Evolutionary conservation across 1,139 yeast genomes (phyloP).

Genomic region (Cylindricascospora bacillispora): DNA sequence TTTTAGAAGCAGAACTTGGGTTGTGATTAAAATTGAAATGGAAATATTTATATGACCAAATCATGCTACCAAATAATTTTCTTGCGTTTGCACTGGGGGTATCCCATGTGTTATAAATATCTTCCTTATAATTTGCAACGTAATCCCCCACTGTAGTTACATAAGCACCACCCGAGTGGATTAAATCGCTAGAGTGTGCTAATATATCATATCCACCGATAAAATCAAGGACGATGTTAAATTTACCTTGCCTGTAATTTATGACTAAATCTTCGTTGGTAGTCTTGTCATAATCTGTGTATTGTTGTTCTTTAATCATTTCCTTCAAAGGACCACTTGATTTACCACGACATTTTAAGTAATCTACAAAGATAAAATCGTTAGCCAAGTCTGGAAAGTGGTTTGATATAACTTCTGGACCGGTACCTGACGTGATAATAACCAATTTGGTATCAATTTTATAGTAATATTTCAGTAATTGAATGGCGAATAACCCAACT

Average conservation of each 20-base stretch:
- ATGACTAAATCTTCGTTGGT: conserved; percentile 18
- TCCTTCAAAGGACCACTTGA: conserved; percentile 18
- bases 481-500: conserved; percentile 53
- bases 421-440: conserved; percentile 30
- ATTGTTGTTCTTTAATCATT: conserved; percentile 18
- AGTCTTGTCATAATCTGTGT: conserved; percentile 20
- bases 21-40: conserved; percentile 27
- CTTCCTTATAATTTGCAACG: conserved; percentile 27
- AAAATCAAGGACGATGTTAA: conserved; percentile 36
- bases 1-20: conserved; percentile 15
- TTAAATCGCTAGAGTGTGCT: conserved; percentile 21
- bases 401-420: conserved; percentile 20
- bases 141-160: conserved; percentile 45
- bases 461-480: conserved; percentile 38
- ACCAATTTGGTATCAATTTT: conserved; percentile 34
- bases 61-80: conserved; percentile 22
- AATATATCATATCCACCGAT: conserved; percentile 35
- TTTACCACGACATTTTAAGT: conserved; percentile 20
- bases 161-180: conserved; percentile 35
- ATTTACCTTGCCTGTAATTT: conserved; percentile 26
- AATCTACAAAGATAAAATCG: conserved; percentile 22
- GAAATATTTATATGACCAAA: conserved; percentile 27
- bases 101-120: conserved; percentile 27
- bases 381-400: conserved; percentile 20
- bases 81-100: conserved; percentile 30